Base-by-base conservation (phyloP, 495 filamentous ascomycete species). In the Sporormia fimetaria region DNA sequence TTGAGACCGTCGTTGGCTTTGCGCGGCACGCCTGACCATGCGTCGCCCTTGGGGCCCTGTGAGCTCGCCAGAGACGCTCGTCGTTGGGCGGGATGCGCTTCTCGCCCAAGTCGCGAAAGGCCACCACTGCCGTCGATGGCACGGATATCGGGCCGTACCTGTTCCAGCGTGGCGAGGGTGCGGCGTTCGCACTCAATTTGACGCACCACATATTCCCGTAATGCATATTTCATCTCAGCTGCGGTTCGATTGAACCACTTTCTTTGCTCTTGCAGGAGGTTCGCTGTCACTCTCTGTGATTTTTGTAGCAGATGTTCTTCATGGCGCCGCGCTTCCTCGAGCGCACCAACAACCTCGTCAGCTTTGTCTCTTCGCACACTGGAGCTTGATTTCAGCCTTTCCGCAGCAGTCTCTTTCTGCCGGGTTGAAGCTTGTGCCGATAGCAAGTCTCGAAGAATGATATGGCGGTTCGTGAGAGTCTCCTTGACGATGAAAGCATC, bases 401-500 rank as follows among this genome's bases (percentile, higher is more conserved):
- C 87, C 8, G 87, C 84, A 0, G 87, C 87, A 43, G 76, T 71
- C 16, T 82, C 73, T 56, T 84, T 87, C 59, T 72, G 82, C 27
- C 78, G 74, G 6, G 87, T 81, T 28, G 64, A 64, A 56, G 88
- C 81, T 56, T 93, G 82, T 2, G 90, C 87, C 59, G 90, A 80
- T 18, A 93, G 58, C 30, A 95, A 73, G 48, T 99, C 92, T 33
- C 92, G 85, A 22, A 95, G 80, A n/a, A 99, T 72, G 55, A 99
- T 94, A 61, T 99, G 92, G 3, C 92, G 80, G 64, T 99, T 99
- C 14, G 92, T 99, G 49, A 99, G 73, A 16, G 88, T 95, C 57
- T 99, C 92, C 63, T 99, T 99, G 49, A 99, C 92, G 56, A 96
- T 93, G 58, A 96, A 90, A 17, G 92, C 85, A 57, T 99, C 90